Conservation (phyloP, 495 filamentous ascomycete species). For the Aspergillus sclerotioniger region DNA sequence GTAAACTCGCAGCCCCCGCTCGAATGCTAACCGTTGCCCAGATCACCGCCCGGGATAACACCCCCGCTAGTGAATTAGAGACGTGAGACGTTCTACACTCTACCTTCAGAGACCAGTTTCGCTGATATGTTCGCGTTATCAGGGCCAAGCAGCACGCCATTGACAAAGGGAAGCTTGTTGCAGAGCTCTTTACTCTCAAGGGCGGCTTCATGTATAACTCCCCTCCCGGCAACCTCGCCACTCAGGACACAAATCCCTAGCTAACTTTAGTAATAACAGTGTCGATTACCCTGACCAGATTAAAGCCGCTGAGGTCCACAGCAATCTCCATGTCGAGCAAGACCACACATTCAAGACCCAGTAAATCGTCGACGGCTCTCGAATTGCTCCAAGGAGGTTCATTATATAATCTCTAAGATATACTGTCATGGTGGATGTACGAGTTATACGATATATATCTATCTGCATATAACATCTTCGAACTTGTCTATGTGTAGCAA, state of each 20-base stretch:
- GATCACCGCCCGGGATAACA: conserved; percentile 75
- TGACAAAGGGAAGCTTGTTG: conserved; percentile 77
- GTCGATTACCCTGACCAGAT: too few species aligned
- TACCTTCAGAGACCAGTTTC: not conserved
- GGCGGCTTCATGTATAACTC: conserved; percentile 79
- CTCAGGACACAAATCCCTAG: too few species aligned
- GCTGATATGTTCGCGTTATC: conserved; percentile 9
- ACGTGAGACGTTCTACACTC: conserved; percentile 45
- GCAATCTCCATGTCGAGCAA: conserved; percentile 76
- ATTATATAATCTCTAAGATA: too few species aligned
- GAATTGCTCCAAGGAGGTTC: not conserved
- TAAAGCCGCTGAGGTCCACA: conserved; percentile 66
- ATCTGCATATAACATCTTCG: too few species aligned
- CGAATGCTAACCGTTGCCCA: conserved; percentile 31
- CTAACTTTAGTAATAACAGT: too few species aligned
- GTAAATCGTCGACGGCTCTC: not conserved
- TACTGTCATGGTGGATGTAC: too few species aligned
- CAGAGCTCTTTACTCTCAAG: conserved; percentile 82
- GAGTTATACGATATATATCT: too few species aligned
- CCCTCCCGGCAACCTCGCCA: conserved; percentile 16
- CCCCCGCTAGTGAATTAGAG: conserved; percentile 58
- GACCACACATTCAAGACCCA: conserved; percentile 69
- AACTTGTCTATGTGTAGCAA: too few species aligned
- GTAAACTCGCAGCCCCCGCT: not conserved
- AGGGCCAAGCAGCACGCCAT: conserved; percentile 71